Evolutionary conservation across 257 asterid genomes (phyloP), one percentile per base, ranked within the genome.

Genomic region (Solanum sitiens): DNA sequence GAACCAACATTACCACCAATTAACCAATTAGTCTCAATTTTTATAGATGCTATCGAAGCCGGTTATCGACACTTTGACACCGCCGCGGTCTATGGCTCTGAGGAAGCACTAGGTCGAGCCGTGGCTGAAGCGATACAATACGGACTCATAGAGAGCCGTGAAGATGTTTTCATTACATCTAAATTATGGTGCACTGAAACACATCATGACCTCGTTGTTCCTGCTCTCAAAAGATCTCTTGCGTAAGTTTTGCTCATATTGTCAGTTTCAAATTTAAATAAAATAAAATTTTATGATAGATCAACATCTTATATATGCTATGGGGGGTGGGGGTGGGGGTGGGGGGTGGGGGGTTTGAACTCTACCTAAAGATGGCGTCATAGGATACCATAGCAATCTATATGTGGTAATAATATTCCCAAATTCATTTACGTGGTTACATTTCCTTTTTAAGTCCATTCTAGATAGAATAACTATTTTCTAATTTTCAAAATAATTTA

Each of bases 51-150:
- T 30, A 86, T 93, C 5, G 88, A 91, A 63, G 84, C 89, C 21
- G 95, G 94, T 0, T 92, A 92, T 88, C 93, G 92, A 72, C 94
- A 93, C 87, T 88, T 93, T 27, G 96, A 93, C 91, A 93, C 96
- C 0, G 94, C 95, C 4, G 18, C 92, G 18, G 5, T 2, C 23
- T 93, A 94, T 71, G 93, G 93, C 16, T 25, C 92, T 0, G 96
- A 92, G 91, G 92, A 88, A 44, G 89, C 89, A 50, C 67, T 94
- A 4, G 95, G 96, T 3, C 73, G 50, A 42, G 94, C 94, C 5
- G 89, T 92, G 89, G 90, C 87, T 0, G 86, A 65, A 11, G 95
- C 95, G 7, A 11, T 91, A 23, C 87, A 89, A 25, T 82, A 63
- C 68, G 90, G 95, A n/a, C 63, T 93, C 7, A 84, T 93, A 27